Evolutionary conservation across 129 eudicot genomes (phyloP), one percentile per base, ranked within the genome.

Genomic region (Heracleum sosnowskyi): DNA sequence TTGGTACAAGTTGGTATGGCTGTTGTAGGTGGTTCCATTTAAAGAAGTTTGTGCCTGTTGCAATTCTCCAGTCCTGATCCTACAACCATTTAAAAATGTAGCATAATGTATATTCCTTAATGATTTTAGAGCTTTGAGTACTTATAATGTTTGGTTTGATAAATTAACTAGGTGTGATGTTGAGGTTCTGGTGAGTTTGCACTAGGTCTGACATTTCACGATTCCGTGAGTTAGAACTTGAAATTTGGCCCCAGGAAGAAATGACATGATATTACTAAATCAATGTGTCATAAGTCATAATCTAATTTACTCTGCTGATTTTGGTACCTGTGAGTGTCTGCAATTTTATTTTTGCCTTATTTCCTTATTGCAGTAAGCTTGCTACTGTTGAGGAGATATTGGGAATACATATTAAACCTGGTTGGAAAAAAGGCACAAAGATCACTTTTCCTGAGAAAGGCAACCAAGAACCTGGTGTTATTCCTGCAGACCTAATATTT

Each of bases 391-490:
- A 92, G 79, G 97, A 92, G 87, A 85, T 92, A 47, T 69, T 92
- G 77, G 80, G 87, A 33, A 92, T 92, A 76, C 85, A 88, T 77
- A 86, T 92, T 36, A 88, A 90, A 83, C 97, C 97, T 1, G 97
- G 96, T 24, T 92, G 97, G 97, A 92, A 90, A 80, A 90, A 90
- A 46, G 97, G 97, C 53, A 92, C 97, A 18, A 92, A 90, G 78
- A 92, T 92, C 44, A 92, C 96, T 63, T 92, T 92, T 80, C 97
- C 97, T 0, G 96, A 88, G 76, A 92, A 90, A 82, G 96, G 96
- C 73, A 90, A 88, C 90, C 92, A 92, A 70, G 91, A 88, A 78
- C 87, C 90, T 2, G 96, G 90, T 33, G 82, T 79, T 10, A 86
- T 91, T 66, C 90, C 96, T 8, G 97, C 96, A 26, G 97, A 92